These are phyloP conservation scores for Globisporangium okanoganense DNA, from an alignment of 352 stramenopile genomes.

Conservation along the genomic window DNA sequence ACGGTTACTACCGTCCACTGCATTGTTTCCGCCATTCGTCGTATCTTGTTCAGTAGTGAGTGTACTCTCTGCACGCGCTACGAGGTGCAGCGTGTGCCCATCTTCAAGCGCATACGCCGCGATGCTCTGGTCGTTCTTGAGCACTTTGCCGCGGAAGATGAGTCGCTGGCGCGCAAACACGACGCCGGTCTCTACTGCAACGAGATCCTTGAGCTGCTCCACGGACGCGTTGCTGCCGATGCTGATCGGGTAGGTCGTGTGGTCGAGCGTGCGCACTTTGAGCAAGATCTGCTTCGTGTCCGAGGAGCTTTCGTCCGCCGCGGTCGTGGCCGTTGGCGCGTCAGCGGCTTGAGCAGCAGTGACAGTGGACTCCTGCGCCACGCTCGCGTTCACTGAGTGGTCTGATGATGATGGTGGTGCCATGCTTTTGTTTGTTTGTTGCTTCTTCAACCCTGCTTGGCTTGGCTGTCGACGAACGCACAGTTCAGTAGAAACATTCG, in stretches of 20 bases:
- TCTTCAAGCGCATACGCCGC: conserved; percentile 75
- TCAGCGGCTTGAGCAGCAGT: background rate
- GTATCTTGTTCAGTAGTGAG: background rate
- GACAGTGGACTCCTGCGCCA: background rate
- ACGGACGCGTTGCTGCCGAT: conserved; percentile 62
- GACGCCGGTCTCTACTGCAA: conserved; percentile 68
- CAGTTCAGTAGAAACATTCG: background rate
- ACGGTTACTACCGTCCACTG: background rate
- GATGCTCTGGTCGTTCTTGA: conserved; percentile 84
- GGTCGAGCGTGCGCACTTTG: conserved; percentile 82
- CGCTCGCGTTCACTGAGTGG: background rate
- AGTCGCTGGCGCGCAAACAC: conserved; percentile 70
- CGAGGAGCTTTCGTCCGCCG: conserved; percentile 6
- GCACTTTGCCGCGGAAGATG: conserved; percentile 83
- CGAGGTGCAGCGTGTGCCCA: conserved; percentile 77
- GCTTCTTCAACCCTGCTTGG: background rate
- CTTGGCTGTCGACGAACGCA: conserved; percentile 3
- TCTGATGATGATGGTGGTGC: background rate
- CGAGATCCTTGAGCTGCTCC: conserved; percentile 67
- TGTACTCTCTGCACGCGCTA: conserved; percentile 45
- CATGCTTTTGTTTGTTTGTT: background rate
- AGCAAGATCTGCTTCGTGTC: conserved; percentile 41
- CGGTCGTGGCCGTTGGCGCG: background rate
- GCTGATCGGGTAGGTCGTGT: conserved; percentile 73
- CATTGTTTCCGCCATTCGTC: background rate